These are phyloP conservation scores for Trichopus zeylanicus DNA, from an alignment of 116 monocot genomes.

Conservation along the genomic window DNA sequence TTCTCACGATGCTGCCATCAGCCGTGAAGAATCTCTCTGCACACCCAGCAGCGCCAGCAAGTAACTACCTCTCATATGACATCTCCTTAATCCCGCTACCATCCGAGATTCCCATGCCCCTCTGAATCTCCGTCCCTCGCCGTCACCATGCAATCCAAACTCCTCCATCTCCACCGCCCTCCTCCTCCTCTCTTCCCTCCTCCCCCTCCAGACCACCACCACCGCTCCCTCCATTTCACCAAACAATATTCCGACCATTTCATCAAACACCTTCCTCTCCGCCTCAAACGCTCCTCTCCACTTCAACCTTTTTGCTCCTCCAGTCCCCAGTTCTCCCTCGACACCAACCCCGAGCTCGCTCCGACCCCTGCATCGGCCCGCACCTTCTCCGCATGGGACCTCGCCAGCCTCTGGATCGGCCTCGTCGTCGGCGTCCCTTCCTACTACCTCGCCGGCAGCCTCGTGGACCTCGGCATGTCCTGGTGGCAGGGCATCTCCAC, in stretches of 20 bases:
- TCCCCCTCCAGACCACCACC: not conserved
- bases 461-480: constrained; percentile 91
- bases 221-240: not conserved
- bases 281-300: not conserved
- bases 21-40: too few species aligned
- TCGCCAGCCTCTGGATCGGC: constrained; percentile 85
- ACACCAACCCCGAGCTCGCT: constrained; percentile 43
- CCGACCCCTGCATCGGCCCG: constrained; percentile 44
- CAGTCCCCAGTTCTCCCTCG: not conserved
- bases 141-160: not conserved
- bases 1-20: too few species aligned
- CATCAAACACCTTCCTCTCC: not conserved
- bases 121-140: not conserved
- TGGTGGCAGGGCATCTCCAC: constrained; percentile 87
- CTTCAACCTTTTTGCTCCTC: not conserved
- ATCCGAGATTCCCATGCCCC: not conserved
- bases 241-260: too few species aligned
- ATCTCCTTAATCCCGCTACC: too few species aligned
- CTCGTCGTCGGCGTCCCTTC: constrained; percentile 88
- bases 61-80: too few species aligned
- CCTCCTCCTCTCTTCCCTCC: not conserved
- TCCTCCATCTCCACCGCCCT: constrained; percentile 1
- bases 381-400: constrained; percentile 53
- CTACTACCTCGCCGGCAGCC: constrained; percentile 96
- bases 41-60: too few species aligned